Conservation (phyloP, 805 yeast species). For the Candida methanosorbosa region DNA sequence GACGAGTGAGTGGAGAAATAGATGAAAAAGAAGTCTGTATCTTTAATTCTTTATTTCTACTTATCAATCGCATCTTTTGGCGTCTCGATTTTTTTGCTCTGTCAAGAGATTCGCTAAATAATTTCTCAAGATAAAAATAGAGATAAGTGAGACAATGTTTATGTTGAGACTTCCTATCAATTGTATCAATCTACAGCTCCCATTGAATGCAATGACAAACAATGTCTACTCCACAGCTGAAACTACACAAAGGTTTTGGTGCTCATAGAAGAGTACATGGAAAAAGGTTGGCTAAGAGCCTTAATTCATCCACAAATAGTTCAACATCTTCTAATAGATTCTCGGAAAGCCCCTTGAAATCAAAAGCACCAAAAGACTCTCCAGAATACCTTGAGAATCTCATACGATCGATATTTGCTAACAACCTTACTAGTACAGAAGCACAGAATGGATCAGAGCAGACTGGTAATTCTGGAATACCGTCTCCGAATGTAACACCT, state of each 20-base stretch:
- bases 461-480: neutral
- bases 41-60: too few relatives aligned
- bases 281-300: neutral
- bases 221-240: neutral
- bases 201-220: too few relatives aligned
- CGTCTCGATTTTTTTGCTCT: too few relatives aligned
- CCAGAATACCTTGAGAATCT: slow-evolving; percentile 15
- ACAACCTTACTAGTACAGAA: too few relatives aligned
- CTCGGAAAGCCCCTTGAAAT: neutral
- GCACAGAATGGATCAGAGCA: neutral
- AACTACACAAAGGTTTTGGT: neutral
- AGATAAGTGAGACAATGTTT: too few relatives aligned
- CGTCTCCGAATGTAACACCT: neutral
- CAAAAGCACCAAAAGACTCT: slow-evolving; percentile 11
- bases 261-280: neutral
- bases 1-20: too few relatives aligned
- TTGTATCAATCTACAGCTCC: too few relatives aligned
- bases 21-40: too few relatives aligned
- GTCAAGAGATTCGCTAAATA: too few relatives aligned
- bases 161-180: too few relatives aligned
- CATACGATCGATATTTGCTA: slow-evolving; percentile 8
- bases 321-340: neutral
- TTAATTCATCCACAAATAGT: neutral
- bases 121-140: too few relatives aligned
- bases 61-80: too few relatives aligned